phyloP scores from a whole-genome alignment of 768 basidiomycete genomes.

The Hortiboletus flavorubellus region DNA sequence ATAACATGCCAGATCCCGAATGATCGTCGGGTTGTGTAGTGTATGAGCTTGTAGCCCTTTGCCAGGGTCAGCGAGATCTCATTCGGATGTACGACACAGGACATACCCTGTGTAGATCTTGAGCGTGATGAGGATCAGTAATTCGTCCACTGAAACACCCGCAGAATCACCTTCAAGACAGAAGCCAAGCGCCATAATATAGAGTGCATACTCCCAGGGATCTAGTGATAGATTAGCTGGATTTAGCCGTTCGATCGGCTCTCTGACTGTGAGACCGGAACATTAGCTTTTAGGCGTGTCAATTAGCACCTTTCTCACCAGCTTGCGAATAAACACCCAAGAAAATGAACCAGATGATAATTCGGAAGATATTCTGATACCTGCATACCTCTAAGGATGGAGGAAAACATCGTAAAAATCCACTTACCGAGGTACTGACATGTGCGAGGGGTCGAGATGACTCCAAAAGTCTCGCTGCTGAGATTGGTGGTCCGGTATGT shows the following conservation, averaged over 20 bases:
- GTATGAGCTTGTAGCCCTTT: conserved; percentile 68
- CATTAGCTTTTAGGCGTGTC: background rate
- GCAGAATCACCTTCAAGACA: conserved; percentile 65
- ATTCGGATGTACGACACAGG: background rate
- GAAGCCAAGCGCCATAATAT: conserved; percentile 75
- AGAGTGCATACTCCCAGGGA: conserved; percentile 76
- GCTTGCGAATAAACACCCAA: conserved; percentile 81
- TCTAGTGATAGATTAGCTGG: conserved; percentile 57
- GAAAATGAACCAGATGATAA: conserved; percentile 74
- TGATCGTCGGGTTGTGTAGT: conserved; percentile 76
- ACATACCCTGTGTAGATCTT: conserved; percentile 27
- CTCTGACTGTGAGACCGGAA: conserved; percentile 48
- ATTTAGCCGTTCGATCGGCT: conserved; percentile 71
- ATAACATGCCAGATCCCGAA: conserved; percentile 78
- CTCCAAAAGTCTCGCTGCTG: conserved; percentile 57
- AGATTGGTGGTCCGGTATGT: conserved; percentile 61
- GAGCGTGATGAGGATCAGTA: conserved; percentile 20
- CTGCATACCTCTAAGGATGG: conserved; percentile 31
- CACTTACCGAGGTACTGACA: conserved; percentile 72
- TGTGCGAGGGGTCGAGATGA: conserved; percentile 70
- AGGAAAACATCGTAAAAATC: background rate
- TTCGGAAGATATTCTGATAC: conserved; percentile 84
- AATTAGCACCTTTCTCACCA: conserved; percentile 41
- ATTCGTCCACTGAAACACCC: conserved; percentile 34
- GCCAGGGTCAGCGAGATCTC: background rate